Base-by-base conservation (phyloP, 2,329 filamentous ascomycete species). In the Penicillium brasilianum region DNA sequence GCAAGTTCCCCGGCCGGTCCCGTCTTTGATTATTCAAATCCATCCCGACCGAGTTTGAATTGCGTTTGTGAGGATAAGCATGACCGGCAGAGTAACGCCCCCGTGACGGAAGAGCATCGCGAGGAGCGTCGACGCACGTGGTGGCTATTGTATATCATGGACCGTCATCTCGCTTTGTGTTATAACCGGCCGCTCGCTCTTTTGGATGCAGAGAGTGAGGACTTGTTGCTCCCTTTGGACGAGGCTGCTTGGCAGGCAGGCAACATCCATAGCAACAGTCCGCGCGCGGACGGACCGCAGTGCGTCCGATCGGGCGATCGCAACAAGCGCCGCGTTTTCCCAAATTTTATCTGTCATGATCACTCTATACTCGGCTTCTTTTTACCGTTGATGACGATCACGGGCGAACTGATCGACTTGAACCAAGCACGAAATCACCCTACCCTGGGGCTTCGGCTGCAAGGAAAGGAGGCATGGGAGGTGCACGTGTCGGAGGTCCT, bases 341-440 rank as follows among this genome's bases (percentile, higher is more conserved):
- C 92, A 51, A 85, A 88, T 61, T 95, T 94, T 70, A 88, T 93
- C 74, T 96, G 92, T 77, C 91, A 89, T 41, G 91, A 92, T 51
- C 91, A 94, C 79, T 90, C 91, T 74, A 92, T 97, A 71, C 96
- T 94, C 74, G 92, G 92, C 65, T 96, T 92, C 78, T 97, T 97
- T 79, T 80, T 96, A 49, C 93, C 93, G n/a, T 80, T 97, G 48
- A 97, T 97, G 93, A 92, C 92, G 1, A 96, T 97, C 59, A 85
- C 96, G 28, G 93, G 93, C 51, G 92, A 96, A 76, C 90, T 97
- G 62, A 92, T 96, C 53, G 93, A 97, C 74, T 82, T 97, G 36
- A 92, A 96, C 69, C 93, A 97, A 75, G 90, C 92, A 2, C 88
- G 90, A 54, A 96, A 96, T 69, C 92, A 96, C 71, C 93, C 93